phyloP scores from a whole-genome alignment of 768 basidiomycete species.

The Lyophyllum decastes region DNA sequence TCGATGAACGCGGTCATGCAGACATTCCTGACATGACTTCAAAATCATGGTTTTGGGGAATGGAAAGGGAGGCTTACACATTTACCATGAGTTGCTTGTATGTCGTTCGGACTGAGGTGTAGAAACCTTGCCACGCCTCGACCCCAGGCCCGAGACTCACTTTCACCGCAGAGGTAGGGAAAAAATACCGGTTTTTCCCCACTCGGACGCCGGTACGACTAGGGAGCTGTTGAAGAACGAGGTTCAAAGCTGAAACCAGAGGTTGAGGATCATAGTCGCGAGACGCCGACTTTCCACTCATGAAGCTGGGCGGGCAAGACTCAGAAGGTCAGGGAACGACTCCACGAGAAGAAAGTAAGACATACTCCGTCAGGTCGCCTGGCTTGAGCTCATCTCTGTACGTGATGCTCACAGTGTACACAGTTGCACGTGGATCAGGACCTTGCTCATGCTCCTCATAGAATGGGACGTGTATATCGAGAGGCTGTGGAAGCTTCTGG shows the following conservation, averaged over 20 bases:
- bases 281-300: conserved; percentile 45
- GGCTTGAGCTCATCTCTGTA: conserved; percentile 42
- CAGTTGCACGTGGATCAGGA: conserved; percentile 36
- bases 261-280: conserved; percentile 50
- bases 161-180: conserved; percentile 32
- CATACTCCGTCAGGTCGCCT: conserved; percentile 34
- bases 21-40: conserved; percentile 38
- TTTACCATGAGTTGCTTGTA: conserved; percentile 56
- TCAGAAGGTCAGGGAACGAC: not conserved
- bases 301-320: conserved; percentile 41
- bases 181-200: conserved; percentile 60
- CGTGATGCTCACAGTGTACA: conserved; percentile 43
- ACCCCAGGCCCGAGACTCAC: conserved; percentile 33
- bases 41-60: not conserved
- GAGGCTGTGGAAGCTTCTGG: conserved; percentile 43
- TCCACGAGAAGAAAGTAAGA: not conserved
- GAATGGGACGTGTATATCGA: conserved; percentile 40
- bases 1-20: conserved; percentile 58
- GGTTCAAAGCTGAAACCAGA: conserved; percentile 57
- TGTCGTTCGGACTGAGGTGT: conserved; percentile 48
- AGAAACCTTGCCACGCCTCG: conserved; percentile 47
- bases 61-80: conserved; percentile 34
- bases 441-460: conserved; percentile 41
- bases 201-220: conserved; percentile 48
- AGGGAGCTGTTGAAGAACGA: conserved; percentile 54